Conservation (phyloP, 2,329 filamentous ascomycete species). For the Phyllosticta capitalensis region DNA sequence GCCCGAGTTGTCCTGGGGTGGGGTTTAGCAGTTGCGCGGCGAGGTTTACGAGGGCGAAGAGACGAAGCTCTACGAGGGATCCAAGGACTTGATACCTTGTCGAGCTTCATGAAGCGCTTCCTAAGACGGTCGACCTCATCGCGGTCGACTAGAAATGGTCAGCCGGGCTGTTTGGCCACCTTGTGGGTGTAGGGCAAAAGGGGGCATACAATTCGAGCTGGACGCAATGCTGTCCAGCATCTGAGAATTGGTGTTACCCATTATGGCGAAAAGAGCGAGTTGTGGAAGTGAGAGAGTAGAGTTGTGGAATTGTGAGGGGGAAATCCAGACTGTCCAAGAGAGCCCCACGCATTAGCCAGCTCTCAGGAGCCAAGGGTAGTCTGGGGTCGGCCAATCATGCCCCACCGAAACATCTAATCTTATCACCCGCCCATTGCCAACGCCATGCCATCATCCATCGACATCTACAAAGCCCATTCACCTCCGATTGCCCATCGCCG, state of each 20-base stretch:
- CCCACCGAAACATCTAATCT: background rate
- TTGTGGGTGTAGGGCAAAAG: background rate
- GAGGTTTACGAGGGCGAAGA: constrained; percentile 8
- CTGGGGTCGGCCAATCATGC: constrained; percentile 1
- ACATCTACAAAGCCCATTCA: background rate
- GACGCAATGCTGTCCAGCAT: constrained; percentile 95
- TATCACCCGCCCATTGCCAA: background rate
- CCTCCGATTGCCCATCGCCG: background rate
- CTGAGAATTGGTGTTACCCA: constrained; percentile 49
- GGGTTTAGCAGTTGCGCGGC: background rate
- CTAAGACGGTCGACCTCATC: constrained; percentile 93
- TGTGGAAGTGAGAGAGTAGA: constrained; percentile 9
- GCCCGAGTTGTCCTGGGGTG: constrained; percentile 80
- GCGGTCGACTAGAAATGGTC: constrained; percentile 63
- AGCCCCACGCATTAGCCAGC: constrained; percentile 4
- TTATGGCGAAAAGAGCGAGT: constrained; percentile 27
- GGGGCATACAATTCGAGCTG: constrained; percentile 77
- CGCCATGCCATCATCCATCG: background rate
- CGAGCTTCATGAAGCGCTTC: constrained; percentile 98
- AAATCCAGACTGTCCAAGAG: background rate
- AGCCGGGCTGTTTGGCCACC: constrained; percentile 2
- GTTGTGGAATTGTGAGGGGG: constrained; percentile 12
- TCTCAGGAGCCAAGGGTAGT: constrained; percentile 1
- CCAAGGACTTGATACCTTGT: constrained; percentile 58
- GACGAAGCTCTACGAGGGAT: background rate